Percentiles rank a stretch among this genome's conserved stretches.
Evolutionary conservation across 495 filamentous ascomycete species (phyloP).

Genomic region (Tuber calosporum): DNA sequence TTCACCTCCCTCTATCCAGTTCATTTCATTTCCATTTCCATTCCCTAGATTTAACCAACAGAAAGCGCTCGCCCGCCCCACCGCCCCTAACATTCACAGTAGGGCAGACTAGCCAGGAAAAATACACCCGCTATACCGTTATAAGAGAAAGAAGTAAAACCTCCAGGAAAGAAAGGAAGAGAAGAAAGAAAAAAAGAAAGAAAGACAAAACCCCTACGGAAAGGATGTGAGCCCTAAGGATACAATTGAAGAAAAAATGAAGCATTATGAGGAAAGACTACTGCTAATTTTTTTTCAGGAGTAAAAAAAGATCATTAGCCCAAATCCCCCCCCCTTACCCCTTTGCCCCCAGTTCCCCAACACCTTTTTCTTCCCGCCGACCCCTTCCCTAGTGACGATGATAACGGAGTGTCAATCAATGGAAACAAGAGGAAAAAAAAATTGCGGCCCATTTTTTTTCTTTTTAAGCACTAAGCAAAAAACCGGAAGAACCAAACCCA

Average conservation of each 20-base stretch:
- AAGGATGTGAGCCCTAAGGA: slow-evolving; percentile 14
- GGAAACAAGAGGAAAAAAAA: slow-evolving; percentile 22
- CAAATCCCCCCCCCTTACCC: neutral
- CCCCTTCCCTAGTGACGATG: neutral
- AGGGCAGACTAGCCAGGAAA: slow-evolving; percentile 3
- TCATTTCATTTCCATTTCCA: neutral
- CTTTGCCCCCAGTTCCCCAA: slow-evolving; percentile 2
- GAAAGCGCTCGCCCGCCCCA: neutral
- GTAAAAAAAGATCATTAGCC: slow-evolving; percentile 2
- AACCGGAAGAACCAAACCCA: slow-evolving; percentile 24
- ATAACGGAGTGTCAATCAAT: slow-evolving; percentile 8
- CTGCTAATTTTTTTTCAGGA: slow-evolving; percentile 5
- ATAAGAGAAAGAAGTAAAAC: slow-evolving; percentile 16
- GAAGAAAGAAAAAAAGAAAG: slow-evolving; percentile 11
- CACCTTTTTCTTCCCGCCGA: neutral
- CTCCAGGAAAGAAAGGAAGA: neutral
- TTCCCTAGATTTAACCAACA: neutral
- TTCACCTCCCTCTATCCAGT: neutral
- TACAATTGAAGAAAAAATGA: slow-evolving; percentile 13
- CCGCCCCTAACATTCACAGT: neutral
- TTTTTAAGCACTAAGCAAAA: slow-evolving; percentile 25
- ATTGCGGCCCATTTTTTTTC: slow-evolving; percentile 35
- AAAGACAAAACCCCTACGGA: slow-evolving; percentile 12
- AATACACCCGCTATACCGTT: slow-evolving; percentile 16
- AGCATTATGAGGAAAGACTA: slow-evolving; percentile 1